Evolutionary conservation across 75 land plant genomes (phyloP).

Genomic region (Selaginella tamariscina): DNA sequence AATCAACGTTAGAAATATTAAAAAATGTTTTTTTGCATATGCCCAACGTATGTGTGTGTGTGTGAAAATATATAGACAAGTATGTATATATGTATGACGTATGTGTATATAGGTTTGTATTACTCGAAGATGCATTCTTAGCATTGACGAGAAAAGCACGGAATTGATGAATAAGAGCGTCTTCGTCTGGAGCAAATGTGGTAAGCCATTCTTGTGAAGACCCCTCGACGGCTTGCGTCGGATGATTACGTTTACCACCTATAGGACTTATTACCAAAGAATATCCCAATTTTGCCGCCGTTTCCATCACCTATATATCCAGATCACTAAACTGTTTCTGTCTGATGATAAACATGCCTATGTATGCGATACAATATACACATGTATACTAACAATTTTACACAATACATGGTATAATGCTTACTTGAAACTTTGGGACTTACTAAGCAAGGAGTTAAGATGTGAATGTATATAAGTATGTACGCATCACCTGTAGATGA

Average conservation of each 20-base stretch:
- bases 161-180: slow-evolving; percentile 77
- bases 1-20: background rate
- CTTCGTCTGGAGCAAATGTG: slow-evolving; percentile 63
- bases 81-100: too few species aligned
- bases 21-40: too few species aligned
- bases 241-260: slow-evolving; percentile 38
- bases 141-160: slow-evolving; percentile 66
- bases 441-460: background rate
- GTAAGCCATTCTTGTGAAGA: slow-evolving; percentile 68
- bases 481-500: slow-evolving; percentile 58
- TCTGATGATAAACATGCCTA: background rate
- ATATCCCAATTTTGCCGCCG: slow-evolving; percentile 65
- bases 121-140: slow-evolving; percentile 52
- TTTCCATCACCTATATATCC: slow-evolving; percentile 81
- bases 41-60: too few species aligned
- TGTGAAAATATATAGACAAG: too few species aligned
- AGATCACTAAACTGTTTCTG: background rate
- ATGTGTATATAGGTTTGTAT: slow-evolving; percentile 2
- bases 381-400: too few species aligned
- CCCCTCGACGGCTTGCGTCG: slow-evolving; percentile 22
- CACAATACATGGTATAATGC: background rate
- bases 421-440: background rate
- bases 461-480: background rate
- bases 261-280: slow-evolving; percentile 52
- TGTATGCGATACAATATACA: too few species aligned